Evolutionary conservation across 192 early-diverging fungal species (phyloP), one percentile per base, ranked within the genome.

Genomic region (Tieghemiomyces parasiticus): DNA sequence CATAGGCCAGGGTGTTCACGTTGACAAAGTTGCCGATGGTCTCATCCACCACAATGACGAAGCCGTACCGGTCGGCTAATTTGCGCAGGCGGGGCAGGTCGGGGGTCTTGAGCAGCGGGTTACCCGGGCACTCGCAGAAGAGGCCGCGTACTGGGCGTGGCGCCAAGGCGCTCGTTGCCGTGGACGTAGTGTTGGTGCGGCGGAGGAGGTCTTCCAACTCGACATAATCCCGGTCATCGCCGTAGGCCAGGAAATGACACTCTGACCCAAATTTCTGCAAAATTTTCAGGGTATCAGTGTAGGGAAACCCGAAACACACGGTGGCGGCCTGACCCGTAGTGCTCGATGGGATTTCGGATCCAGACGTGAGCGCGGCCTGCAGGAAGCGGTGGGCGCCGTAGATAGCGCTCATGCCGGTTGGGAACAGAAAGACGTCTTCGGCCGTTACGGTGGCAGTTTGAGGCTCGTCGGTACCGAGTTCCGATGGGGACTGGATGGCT

Each of bases 251-350:
- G 66, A 95, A 93, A 66, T 87, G 74, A 46, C 83, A 87, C 3
- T 44, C 38, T 46, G 85, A 70, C 0, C 92, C 93, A 76, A 95
- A 95, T 69, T 94, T 93, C 71, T 98, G 71, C 58, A 94, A 78
- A 38, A 98, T 88, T 71, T 98, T 98, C 26, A 98, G 75, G n/a
- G 92, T 93, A 67, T 98, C 95, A 2, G 86, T 81, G 72, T 98
- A 98, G 8, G 91, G 85, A 63, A 98, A 97, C 0, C 95, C 93
- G 78, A 89, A 98, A 63, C 91, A 92, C 3, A 95, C 80, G 60
- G 80, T 88, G 67, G 92, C 90, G 48, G 51, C 71, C 65, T 13
- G 62, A 14, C 70, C 65, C 30, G n/a, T n/a, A n/a, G n/a, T n/a
- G n/a, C n/a, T n/a, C n/a, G n/a, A n/a, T n/a, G n/a, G n/a, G n/a